Conservation (phyloP, 228 moss, liverwort and hornwort species). For the Sphagnum magellanicum region DNA sequence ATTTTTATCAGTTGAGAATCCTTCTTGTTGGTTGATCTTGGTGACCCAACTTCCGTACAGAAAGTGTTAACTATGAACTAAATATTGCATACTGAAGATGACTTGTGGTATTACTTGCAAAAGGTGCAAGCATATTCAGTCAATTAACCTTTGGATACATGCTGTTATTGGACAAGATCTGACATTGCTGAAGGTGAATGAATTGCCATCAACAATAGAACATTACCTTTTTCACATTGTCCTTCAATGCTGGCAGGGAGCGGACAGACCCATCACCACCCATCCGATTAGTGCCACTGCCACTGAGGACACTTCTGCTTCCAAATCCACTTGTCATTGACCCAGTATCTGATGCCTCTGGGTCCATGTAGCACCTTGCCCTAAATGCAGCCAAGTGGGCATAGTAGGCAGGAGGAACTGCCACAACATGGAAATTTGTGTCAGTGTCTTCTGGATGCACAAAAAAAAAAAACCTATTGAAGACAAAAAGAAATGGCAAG, state of each 20-base stretch:
- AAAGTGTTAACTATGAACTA: too few species aligned
- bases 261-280: conserved; percentile 27
- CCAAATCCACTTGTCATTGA: conserved; percentile 57
- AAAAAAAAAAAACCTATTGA: background rate
- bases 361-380: conserved; percentile 97
- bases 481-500: too few species aligned
- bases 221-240: conserved; percentile 61
- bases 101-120: too few species aligned
- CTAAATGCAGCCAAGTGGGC: conserved; percentile 94
- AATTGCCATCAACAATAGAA: conserved; percentile 30
- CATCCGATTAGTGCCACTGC: conserved; percentile 21
- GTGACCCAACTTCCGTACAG: too few species aligned
- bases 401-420: conserved; percentile 78
- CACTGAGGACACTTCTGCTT: conserved; percentile 42
- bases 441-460: background rate
- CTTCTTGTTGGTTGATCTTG: too few species aligned
- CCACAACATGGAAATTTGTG: background rate
- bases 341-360: conserved; percentile 89
- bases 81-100: too few species aligned
- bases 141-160: too few species aligned
- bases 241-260: conserved; percentile 48
- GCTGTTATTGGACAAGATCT: too few species aligned
- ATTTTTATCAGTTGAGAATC: too few species aligned
- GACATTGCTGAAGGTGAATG: too few species aligned
- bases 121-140: too few species aligned